Evolutionary conservation across 371 early-diverging fungal species (phyloP).

Genomic region (Mucor sp.): DNA sequence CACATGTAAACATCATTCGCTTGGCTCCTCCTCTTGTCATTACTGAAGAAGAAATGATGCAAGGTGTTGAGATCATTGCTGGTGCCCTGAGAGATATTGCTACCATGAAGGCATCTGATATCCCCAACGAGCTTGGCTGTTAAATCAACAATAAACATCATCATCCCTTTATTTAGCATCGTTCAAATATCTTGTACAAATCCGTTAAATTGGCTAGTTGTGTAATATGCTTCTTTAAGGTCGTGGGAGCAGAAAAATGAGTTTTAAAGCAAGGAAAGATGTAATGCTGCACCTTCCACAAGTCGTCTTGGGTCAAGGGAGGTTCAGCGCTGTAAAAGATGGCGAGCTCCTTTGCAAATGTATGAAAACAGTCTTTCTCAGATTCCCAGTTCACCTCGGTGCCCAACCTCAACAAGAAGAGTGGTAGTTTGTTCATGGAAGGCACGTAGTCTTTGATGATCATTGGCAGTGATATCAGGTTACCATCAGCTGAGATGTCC

Average conservation of each 20-base stretch:
- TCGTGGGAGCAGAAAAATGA: slow-evolving; percentile 64
- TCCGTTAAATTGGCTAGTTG: slow-evolving; percentile 86
- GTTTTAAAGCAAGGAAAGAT: slow-evolving; percentile 79
- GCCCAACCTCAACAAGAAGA: slow-evolving; percentile 78
- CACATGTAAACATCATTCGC: slow-evolving; percentile 98
- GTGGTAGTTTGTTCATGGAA: slow-evolving; percentile 79
- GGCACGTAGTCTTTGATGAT: slow-evolving; percentile 79
- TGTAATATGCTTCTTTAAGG: slow-evolving; percentile 51
- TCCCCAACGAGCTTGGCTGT: slow-evolving; percentile 33
- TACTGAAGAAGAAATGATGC: slow-evolving; percentile 83
- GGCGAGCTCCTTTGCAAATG: slow-evolving; percentile 73
- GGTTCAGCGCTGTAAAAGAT: slow-evolving; percentile 79
- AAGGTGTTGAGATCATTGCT: slow-evolving; percentile 84
- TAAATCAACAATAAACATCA: slow-evolving; percentile 8
- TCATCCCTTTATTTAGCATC: slow-evolving; percentile 57
- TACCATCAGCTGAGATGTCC: slow-evolving; percentile 61
- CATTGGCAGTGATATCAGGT: slow-evolving; percentile 74
- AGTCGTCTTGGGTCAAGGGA: slow-evolving; percentile 40
- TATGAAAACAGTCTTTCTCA: slow-evolving; percentile 81
- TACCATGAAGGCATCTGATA: slow-evolving; percentile 56
- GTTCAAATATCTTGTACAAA: slow-evolving; percentile 91
- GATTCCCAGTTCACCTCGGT: slow-evolving; percentile 84
- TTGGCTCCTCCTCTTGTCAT: slow-evolving; percentile 95
- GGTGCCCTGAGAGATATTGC: slow-evolving; percentile 71
- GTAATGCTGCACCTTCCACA: slow-evolving; percentile 70